Conservation (phyloP, 2,329 filamentous ascomycete species). For the Pezicula neosporulosa region DNA sequence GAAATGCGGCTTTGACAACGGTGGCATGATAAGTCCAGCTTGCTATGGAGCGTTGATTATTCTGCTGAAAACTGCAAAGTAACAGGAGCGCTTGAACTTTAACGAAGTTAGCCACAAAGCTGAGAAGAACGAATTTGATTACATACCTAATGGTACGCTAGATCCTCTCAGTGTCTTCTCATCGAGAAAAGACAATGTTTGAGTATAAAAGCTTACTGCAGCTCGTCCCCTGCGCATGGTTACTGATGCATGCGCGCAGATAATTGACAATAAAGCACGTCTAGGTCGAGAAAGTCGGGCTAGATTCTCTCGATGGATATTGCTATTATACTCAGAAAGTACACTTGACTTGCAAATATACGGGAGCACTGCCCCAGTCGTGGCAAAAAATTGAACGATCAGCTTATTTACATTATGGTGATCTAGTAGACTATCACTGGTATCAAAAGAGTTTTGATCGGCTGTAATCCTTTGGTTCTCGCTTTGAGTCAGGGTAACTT, state of each 20-base stretch:
- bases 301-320: not conserved
- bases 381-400: not conserved
- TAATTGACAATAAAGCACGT: slow-evolving; percentile 22
- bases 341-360: not conserved
- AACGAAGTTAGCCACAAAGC: not conserved
- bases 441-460: no score
- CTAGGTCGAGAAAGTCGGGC: not conserved
- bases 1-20: slow-evolving; percentile 29
- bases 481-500: not conserved
- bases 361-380: not conserved
- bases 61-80: slow-evolving; percentile 30
- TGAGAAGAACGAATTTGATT: not conserved
- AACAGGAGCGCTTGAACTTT: slow-evolving; percentile 30
- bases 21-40: slow-evolving; percentile 29
- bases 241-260: slow-evolving; percentile 26
- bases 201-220: slow-evolving; percentile 24
- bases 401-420: not conserved
- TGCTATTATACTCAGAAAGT: not conserved
- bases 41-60: slow-evolving; percentile 30
- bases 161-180: slow-evolving; percentile 20
- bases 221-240: slow-evolving; percentile 15
- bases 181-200: slow-evolving; percentile 21
- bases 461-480: not conserved
- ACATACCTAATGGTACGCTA: slow-evolving; percentile 6
- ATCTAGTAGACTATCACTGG: no score